Conservation (phyloP, 2,329 filamentous ascomycete species). For the Ceratocystis alfenasii region DNA sequence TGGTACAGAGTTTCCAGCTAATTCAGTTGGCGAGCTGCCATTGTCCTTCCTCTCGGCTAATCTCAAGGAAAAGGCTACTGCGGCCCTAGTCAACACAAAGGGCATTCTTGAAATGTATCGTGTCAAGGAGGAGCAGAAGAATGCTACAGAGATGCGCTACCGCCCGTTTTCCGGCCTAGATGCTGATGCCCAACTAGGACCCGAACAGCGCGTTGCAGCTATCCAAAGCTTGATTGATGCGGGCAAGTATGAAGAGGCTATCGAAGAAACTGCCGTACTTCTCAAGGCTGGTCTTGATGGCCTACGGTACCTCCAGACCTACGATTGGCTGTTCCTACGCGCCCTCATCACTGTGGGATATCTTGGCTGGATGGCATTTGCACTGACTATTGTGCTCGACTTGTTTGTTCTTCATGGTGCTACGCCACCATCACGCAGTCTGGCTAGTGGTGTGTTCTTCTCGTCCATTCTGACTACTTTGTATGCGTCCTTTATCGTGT, state of each 20-base stretch:
- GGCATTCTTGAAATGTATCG: slow-evolving; percentile 91
- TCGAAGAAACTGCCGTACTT: slow-evolving; percentile 62
- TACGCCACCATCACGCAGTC: slow-evolving; percentile 50
- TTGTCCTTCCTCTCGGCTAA: slow-evolving; percentile 65
- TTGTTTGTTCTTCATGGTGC: slow-evolving; percentile 69
- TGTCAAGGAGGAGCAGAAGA: slow-evolving; percentile 83
- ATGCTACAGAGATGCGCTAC: slow-evolving; percentile 62
- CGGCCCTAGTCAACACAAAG: slow-evolving; percentile 70
- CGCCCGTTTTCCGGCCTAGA: slow-evolving; percentile 61
- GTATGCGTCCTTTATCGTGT: slow-evolving; percentile 68
- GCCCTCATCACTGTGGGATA: slow-evolving; percentile 83
- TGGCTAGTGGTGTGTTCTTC: slow-evolving; percentile 52
- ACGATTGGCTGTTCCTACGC: slow-evolving; percentile 93
- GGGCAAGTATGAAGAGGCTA: slow-evolving; percentile 61
- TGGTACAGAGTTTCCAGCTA: slow-evolving; percentile 82
- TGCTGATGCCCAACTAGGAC: slow-evolving; percentile 43
- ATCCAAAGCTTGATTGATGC: slow-evolving; percentile 57
- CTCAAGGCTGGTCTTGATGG: slow-evolving; percentile 69
- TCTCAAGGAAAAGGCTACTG: slow-evolving; percentile 67
- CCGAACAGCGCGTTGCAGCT: slow-evolving; percentile 53
- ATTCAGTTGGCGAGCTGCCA: slow-evolving; percentile 88
- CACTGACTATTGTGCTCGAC: slow-evolving; percentile 77
- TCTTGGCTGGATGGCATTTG: slow-evolving; percentile 89
- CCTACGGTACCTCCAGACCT: slow-evolving; percentile 87
- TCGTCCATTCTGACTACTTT: slow-evolving; percentile 62